Base-by-base conservation (phyloP, 2,329 filamentous ascomycete species). In the Pyrenochaeta sp. region DNA sequence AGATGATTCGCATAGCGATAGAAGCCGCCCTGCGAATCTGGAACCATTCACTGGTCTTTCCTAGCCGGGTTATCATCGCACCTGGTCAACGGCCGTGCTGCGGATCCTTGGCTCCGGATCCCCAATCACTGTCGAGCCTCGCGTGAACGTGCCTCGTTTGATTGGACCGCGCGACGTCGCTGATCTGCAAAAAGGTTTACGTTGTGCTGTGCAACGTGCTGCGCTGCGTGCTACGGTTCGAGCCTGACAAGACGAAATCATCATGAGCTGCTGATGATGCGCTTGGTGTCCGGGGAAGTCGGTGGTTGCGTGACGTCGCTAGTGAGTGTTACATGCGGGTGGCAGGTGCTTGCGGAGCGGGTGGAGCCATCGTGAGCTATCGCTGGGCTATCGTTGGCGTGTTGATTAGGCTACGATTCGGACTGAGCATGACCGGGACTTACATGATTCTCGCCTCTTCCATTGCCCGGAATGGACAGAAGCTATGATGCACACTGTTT, bases 1-100 rank as follows among this genome's bases (percentile, higher is more conserved):
- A 9, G 44, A 56, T 61, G 61, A 64, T 64, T 66, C 56, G 64
- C 55, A 62, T 61, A 59, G 61, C 43, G 50, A 43, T 48, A 55
- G 43, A 50, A 56, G 45, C 51, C 48, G 46, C 46, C 30, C 22
- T 27, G 46, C 46, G 34, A 9, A 24, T 39, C 46, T 12, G 46
- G 36, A 39, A 9, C 36, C 48, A 47, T 66, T 66, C 63, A 64
- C 63, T 51, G 43, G 56, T 56, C 54, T 64, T 62, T 46, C 63
- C 55, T 58, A 57, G 56, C 47, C 54, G 52, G 58, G 61, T 55
- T 52, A 59, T 62, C 51, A 56, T 42, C 34, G 48, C 28, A 34
- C 32, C 42, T 36, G 25, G 28, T 50, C 13, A 39, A 39, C n/a
- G 13, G 36, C 32, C 25, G n/a, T 15, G 34, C 19, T n/a, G 50